Evolutionary conservation across 768 basidiomycete genomes (phyloP).

Genomic region (Serendipita indica): DNA sequence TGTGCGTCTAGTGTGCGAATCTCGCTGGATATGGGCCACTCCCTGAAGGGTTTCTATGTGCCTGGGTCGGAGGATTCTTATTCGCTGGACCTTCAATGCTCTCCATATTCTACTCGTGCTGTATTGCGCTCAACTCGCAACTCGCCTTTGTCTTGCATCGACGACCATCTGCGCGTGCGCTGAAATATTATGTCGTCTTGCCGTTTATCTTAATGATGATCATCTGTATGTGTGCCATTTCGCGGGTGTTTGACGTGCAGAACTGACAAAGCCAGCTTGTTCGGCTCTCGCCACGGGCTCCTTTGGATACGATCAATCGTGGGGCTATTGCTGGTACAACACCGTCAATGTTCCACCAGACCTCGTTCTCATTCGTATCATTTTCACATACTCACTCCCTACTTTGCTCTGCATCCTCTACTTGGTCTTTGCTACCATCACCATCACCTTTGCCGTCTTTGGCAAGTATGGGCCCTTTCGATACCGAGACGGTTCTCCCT

Average conservation of each 20-base stretch:
- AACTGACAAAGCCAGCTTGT: background rate
- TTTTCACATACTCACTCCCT: constrained; percentile 5
- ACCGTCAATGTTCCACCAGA: background rate
- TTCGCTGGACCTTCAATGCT: background rate
- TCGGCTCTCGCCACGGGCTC: background rate
- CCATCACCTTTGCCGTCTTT: background rate
- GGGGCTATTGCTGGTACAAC: constrained; percentile 7
- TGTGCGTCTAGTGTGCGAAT: background rate
- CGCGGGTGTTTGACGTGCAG: background rate
- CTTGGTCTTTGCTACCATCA: background rate
- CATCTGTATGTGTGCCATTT: background rate
- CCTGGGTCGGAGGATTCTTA: background rate
- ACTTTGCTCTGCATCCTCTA: constrained; percentile 5
- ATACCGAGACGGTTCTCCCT: background rate
- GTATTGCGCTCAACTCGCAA: constrained; percentile 9
- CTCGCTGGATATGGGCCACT: background rate
- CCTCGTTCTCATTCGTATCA: background rate
- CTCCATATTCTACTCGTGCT: constrained; percentile 6
- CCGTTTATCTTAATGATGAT: background rate
- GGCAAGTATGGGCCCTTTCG: background rate
- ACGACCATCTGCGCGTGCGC: background rate
- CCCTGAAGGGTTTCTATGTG: background rate
- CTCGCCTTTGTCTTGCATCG: constrained; percentile 1
- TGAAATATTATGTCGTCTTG: background rate
- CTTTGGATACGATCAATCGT: constrained; percentile 2